phyloP scores from a whole-genome alignment of 345 rosid species.

The Corchorus olitorius region DNA sequence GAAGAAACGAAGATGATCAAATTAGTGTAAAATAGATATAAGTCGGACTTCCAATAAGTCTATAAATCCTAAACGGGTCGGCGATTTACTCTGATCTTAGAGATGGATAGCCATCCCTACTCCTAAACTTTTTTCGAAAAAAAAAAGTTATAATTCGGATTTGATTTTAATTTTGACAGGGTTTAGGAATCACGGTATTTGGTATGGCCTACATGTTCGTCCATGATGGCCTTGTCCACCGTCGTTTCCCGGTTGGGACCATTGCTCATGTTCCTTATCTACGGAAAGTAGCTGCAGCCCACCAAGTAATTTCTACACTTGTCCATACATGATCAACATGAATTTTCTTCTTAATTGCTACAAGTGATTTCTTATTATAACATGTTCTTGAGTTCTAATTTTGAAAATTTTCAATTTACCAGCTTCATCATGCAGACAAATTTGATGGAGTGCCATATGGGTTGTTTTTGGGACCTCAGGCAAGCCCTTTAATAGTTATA shows the following conservation, averaged over 20 bases:
- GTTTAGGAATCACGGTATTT: constrained; percentile 64
- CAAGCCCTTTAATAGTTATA: neutral
- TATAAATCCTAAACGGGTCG: no score
- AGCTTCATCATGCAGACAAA: constrained; percentile 68
- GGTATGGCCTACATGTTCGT: constrained; percentile 82
- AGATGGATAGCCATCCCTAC: no score
- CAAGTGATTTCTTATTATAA: neutral
- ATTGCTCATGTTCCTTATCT: constrained; percentile 65
- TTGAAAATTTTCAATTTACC: neutral
- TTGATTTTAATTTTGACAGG: constrained; percentile 28
- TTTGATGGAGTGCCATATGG: constrained; percentile 68
- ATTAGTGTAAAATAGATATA: no score
- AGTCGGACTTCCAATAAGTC: no score
- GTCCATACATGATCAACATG: neutral
- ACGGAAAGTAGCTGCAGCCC: constrained; percentile 62
- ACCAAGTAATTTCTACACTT: constrained; percentile 39
- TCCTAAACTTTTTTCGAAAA: no score
- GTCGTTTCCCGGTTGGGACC: constrained; percentile 73
- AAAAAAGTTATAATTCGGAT: no score
- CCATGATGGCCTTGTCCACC: constrained; percentile 74
- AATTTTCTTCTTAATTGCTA: neutral
- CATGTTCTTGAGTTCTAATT: neutral
- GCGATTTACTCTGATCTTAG: no score
- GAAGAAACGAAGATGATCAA: no score
- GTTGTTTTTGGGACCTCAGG: constrained; percentile 66